A percentile compares a stretch with the other conserved stretches of the same genome.
phyloP scores from a whole-genome alignment of 805 yeast genomes.

The Kuraishia hungarica region DNA sequence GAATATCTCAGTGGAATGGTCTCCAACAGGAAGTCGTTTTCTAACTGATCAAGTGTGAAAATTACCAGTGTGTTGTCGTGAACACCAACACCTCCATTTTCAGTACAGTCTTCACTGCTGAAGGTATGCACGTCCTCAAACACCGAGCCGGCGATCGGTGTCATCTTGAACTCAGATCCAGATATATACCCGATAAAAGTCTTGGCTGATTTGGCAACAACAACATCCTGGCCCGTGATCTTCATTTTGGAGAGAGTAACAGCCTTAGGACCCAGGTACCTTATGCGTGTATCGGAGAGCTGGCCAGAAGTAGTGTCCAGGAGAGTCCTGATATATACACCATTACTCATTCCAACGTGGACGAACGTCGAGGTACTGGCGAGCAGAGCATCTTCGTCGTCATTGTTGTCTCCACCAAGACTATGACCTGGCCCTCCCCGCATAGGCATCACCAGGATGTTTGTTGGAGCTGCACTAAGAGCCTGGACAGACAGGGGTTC shows the following conservation, averaged over 20 bases:
- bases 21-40: constrained; percentile 23
- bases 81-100: constrained; percentile 58
- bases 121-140: constrained; percentile 44
- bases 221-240: constrained; percentile 21
- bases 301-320: constrained; percentile 56
- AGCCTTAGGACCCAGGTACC: constrained; percentile 66
- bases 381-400: constrained; percentile 7
- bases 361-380: constrained; percentile 22
- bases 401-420: constrained; percentile 3
- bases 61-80: constrained; percentile 43
- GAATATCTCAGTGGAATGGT: constrained; percentile 37
- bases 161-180: constrained; percentile 27
- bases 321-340: constrained; percentile 61
- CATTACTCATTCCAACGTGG: constrained; percentile 80
- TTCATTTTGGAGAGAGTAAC: constrained; percentile 37
- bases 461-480: constrained; percentile 41
- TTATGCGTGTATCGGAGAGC: constrained; percentile 52
- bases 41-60: constrained; percentile 38
- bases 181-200: constrained; percentile 46
- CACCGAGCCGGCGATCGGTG: constrained; percentile 36
- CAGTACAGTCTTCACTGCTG: constrained; percentile 50
- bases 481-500: constrained; percentile 59
- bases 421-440: constrained; percentile 8
- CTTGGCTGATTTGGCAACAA: constrained; percentile 44
- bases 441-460: constrained; percentile 26